Conservation (phyloP, 306 rosid species). For the Delonix regia region DNA sequence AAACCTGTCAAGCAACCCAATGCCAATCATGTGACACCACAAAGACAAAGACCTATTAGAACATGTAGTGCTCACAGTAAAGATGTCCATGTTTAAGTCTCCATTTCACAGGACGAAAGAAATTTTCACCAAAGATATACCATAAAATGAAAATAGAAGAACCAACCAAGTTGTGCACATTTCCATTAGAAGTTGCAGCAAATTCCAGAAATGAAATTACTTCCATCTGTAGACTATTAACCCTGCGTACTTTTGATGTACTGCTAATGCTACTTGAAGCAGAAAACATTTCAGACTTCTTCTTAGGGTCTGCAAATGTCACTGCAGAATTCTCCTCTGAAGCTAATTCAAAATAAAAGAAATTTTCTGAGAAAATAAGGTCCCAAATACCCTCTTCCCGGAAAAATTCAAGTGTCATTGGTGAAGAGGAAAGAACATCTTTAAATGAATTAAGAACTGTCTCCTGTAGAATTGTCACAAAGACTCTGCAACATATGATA, state of each 20-base stretch:
- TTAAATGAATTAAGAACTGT: slow-evolving; percentile 67
- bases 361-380: slow-evolving; percentile 85
- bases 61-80: neutral
- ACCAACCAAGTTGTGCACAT: slow-evolving; percentile 76
- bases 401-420: slow-evolving; percentile 65
- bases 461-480: slow-evolving; percentile 71
- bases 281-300: slow-evolving; percentile 51
- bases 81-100: slow-evolving; percentile 4
- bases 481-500: slow-evolving; percentile 63
- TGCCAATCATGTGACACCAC: neutral
- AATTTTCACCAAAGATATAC: slow-evolving; percentile 6
- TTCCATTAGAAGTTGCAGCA: slow-evolving; percentile 72
- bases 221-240: slow-evolving; percentile 72
- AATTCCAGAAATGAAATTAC: slow-evolving; percentile 84
- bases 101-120: slow-evolving; percentile 31
- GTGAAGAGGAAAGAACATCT: slow-evolving; percentile 71
- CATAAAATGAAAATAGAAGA: slow-evolving; percentile 16
- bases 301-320: slow-evolving; percentile 39
- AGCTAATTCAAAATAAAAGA: slow-evolving; percentile 75
- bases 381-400: slow-evolving; percentile 91
- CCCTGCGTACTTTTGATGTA: slow-evolving; percentile 52
- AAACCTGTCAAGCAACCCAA: slow-evolving; percentile 11
- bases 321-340: slow-evolving; percentile 54
- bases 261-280: slow-evolving; percentile 46
- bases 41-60: slow-evolving; percentile 16